Evolutionary conservation across 2,329 filamentous ascomycete species (phyloP), one percentile per base, ranked within the genome.

Genomic region (Pseudogymnoascus sp.): DNA sequence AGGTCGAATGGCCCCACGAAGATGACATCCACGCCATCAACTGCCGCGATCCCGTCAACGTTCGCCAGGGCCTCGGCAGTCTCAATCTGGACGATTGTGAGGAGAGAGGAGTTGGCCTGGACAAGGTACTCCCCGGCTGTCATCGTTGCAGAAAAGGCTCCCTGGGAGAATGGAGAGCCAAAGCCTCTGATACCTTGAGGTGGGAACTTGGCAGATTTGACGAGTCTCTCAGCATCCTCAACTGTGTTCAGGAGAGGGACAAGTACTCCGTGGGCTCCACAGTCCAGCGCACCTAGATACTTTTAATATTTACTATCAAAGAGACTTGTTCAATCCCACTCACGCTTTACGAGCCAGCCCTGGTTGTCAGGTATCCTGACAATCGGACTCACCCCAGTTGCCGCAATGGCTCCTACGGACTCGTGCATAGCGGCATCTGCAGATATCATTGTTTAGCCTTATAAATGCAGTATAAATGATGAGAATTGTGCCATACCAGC

Each of bases 51-150:
- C 59, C 81, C 82, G 36, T 87, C 84, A 1, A 88, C 80, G 11
- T 75, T 74, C 0, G 84, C 80, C 12, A 88, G 75, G 0, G 85
- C 85, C 71, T 87, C 85, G 65, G 77, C 76, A 0, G 86, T 88
- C 75, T 89, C 86, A 62, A 89, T 88, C 72, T 88, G 86, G 10
- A 88, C 83, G 75, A 87, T 86, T 14, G 83, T 86, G 64, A 88
- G 71, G 21, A 88, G 77, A 31, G 79, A 78, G 7, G 79, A 77
- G 69, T 85, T 85, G 57, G 82, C 82, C 62, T 82, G 78, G 68
- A 83, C 78, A 61, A 85, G 77, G 66, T 85, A 86, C 65, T 83
- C 80, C 11, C 80, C 79, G 65, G 81, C 78, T 10, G 75, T 78
- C n/a, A 81, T 76, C 6, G 75, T 71, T 1, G 79, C 76, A 39